Evolutionary conservation across 805 yeast species (phyloP).

Genomic region (Yamadazyma olivae): DNA sequence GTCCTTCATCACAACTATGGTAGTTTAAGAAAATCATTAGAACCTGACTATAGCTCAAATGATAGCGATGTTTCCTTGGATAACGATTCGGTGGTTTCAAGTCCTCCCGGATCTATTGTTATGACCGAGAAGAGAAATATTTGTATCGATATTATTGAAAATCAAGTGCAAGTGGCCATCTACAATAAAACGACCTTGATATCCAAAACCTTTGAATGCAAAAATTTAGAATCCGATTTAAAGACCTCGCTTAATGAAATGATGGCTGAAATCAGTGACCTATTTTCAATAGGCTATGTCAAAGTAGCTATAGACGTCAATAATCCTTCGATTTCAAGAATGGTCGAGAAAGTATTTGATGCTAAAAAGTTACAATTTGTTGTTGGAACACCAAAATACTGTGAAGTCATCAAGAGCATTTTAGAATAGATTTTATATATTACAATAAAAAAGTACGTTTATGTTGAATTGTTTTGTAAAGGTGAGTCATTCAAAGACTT

Average conservation of each 20-base stretch:
- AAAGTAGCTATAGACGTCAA: too few relatives aligned
- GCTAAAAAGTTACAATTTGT: neutral
- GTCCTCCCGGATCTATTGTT: neutral
- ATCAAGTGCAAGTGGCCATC: neutral
- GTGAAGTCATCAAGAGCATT: neutral
- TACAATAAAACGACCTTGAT: neutral
- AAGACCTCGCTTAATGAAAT: neutral
- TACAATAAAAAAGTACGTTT: neutral
- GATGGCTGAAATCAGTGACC: too few relatives aligned
- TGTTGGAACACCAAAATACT: neutral
- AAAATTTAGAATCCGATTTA: neutral
- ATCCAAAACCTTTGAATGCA: neutral
- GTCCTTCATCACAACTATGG: neutral
- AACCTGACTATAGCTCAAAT: neutral
- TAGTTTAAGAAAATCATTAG: neutral
- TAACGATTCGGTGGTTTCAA: neutral
- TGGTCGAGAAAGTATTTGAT: neutral
- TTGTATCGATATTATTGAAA: constrained; percentile 1
- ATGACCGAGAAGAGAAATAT: neutral
- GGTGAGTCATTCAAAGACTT: constrained; percentile 2
- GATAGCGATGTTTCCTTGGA: neutral
- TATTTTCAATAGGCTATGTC: too few relatives aligned
- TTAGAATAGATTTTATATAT: neutral
- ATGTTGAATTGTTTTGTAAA: neutral
- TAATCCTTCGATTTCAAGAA: too few relatives aligned